Conservation (phyloP, 1,284 basidiomycete species). For the Puccinia sorghi region DNA sequence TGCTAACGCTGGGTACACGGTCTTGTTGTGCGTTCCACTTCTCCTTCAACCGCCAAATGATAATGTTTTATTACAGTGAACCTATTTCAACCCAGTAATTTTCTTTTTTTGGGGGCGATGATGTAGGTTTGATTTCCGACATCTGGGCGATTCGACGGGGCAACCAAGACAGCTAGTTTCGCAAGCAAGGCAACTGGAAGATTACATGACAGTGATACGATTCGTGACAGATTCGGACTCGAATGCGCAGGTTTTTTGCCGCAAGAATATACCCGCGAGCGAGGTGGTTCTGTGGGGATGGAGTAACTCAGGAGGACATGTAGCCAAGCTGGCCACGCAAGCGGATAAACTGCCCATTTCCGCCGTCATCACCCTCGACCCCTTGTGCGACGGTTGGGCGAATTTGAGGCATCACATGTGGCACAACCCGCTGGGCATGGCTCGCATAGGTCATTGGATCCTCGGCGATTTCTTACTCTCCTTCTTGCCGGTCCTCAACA, state of each 20-base stretch:
- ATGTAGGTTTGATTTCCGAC: conserved; percentile 35
- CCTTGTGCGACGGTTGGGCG: conserved; percentile 21
- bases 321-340: conserved; percentile 22
- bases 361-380: conserved; percentile 36
- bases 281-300: conserved; percentile 35
- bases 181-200: conserved; percentile 11
- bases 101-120: neutral
- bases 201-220: conserved; percentile 32
- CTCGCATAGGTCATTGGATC: conserved; percentile 19
- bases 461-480: conserved; percentile 24
- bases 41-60: neutral
- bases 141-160: conserved; percentile 33
- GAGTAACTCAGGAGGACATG: conserved; percentile 44
- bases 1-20: conserved; percentile 29
- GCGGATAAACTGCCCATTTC: conserved; percentile 25
- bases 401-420: conserved; percentile 29
- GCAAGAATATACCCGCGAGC: neutral
- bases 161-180: conserved; percentile 32
- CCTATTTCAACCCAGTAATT: neutral
- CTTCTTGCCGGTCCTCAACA: conserved; percentile 12
- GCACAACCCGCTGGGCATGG: conserved; percentile 6
- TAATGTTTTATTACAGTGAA: neutral
- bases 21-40: conserved; percentile 19
- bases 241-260: conserved; percentile 2
- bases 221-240: conserved; percentile 23